Percentiles rank a stretch among this genome's conserved stretches.
Evolutionary conservation across 495 filamentous ascomycete genomes (phyloP).

Genomic region (Aspergillus biplanus): DNA sequence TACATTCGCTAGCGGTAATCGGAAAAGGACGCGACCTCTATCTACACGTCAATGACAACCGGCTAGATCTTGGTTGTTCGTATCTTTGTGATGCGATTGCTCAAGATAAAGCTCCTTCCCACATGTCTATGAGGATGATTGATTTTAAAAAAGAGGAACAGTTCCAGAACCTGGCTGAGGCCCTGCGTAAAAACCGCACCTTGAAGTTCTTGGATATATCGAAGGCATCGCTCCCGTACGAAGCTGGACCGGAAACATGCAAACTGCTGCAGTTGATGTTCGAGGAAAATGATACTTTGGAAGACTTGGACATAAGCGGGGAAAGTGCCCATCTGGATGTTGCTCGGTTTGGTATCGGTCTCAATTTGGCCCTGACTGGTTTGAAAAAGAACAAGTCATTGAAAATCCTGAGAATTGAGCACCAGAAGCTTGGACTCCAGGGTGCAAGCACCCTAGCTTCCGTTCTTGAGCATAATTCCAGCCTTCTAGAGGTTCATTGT

Average conservation of each 20-base stretch:
- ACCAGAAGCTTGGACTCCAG: slow-evolving; percentile 64
- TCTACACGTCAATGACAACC: slow-evolving; percentile 80
- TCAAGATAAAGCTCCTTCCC: slow-evolving; percentile 65
- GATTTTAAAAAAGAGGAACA: slow-evolving; percentile 78
- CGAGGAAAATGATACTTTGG: slow-evolving; percentile 73
- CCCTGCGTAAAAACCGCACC: slow-evolving; percentile 72
- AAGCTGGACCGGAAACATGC: slow-evolving; percentile 74
- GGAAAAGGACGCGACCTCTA: slow-evolving; percentile 68
- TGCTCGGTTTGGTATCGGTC: slow-evolving; percentile 78
- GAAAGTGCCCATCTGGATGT: slow-evolving; percentile 88
- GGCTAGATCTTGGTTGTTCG: slow-evolving; percentile 72
- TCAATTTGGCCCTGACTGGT: slow-evolving; percentile 76
- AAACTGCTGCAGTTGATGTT: slow-evolving; percentile 75
- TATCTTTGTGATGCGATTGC: slow-evolving; percentile 71
- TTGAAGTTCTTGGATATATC: slow-evolving; percentile 84
- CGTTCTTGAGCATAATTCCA: slow-evolving; percentile 69
- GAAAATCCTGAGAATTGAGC: slow-evolving; percentile 75
- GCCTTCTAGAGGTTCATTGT: slow-evolving; percentile 70
- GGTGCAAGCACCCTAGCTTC: slow-evolving; percentile 78
- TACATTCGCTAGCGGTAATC: slow-evolving; percentile 67
- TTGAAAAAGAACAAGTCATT: slow-evolving; percentile 76
- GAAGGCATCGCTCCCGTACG: slow-evolving; percentile 80
- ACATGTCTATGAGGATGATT: slow-evolving; percentile 80
- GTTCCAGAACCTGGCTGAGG: slow-evolving; percentile 73
- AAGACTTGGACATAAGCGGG: slow-evolving; percentile 83